Evolutionary conservation across 2,329 filamentous ascomycete genomes (phyloP), one percentile per base, ranked within the genome.

Genomic region (Boeremia exigua): DNA sequence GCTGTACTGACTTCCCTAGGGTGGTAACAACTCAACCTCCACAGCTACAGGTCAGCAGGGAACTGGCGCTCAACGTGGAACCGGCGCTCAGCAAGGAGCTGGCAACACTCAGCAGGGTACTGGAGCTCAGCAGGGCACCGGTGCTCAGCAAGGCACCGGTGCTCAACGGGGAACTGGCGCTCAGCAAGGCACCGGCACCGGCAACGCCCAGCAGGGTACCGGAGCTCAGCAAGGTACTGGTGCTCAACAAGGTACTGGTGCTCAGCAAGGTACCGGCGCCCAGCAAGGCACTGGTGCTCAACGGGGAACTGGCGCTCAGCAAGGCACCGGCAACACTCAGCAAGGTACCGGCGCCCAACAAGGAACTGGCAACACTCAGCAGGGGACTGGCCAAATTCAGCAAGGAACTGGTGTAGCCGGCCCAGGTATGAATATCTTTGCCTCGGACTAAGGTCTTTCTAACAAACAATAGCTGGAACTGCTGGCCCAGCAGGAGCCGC

Each of bases 1-100:
- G n/a, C 12, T 19, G 12, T 7, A 27, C 40, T 46, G 4, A 55
- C 15, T 17, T 34, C 6, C 30, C 1, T 34, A 55, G 52, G 52
- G 52, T 12, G 52, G 28, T 14, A 55, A 45, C 36, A 55, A 55
- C 36, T 45, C 46, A 9, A 55, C 52, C 23, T 40, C 52, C 23
- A 46, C 46, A 6, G 48, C 48, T 10, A 54, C 48, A 29, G 47
- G 45, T 14, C 29, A 8, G 44, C 29, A 5, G 19, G 25, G 5
- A 43, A 29, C 15, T 38, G 36, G 36, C 1, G 36, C 36, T 17
- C 14, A n/a, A 28, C 39, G 45, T 23, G 37, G 44, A n/a, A n/a
- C 42, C 33, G 29, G 15, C 8, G 19, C 28, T 28, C 32, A 33
- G 32, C 32, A 33, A 33, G 32, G 32, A 11, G 32, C 33, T 15